phyloP scores from a whole-genome alignment of 176 grass and related monocot species.

The Rhynchospora tenuis region DNA sequence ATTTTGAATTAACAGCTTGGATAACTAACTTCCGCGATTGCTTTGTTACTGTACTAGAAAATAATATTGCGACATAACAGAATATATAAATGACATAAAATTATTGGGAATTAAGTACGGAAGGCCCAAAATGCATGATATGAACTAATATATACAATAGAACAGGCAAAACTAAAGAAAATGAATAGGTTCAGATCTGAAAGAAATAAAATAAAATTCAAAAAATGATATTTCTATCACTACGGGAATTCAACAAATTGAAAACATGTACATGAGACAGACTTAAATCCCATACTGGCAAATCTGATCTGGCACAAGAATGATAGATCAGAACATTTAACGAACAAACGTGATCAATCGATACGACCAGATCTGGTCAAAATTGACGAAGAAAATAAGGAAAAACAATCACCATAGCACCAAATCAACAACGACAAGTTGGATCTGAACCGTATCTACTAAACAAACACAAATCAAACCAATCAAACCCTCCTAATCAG shows the following conservation, averaged over 20 bases:
- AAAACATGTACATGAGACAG: neutral
- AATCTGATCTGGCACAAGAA: neutral
- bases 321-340: neutral
- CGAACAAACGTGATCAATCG: neutral
- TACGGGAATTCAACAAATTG: neutral
- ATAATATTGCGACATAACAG: neutral
- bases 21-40: neutral
- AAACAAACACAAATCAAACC: neutral
- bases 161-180: neutral
- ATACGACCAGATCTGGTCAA: conserved; percentile 1
- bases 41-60: neutral
- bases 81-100: neutral
- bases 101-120: neutral
- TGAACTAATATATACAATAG: neutral
- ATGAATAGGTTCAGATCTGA: neutral
- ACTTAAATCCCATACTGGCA: neutral
- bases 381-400: neutral
- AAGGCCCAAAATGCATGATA: neutral
- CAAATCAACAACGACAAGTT: neutral
- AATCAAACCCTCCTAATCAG: conserved; percentile 1
- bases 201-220: neutral
- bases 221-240: neutral
- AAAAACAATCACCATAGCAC: neutral
- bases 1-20: neutral
- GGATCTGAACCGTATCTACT: neutral